Evolutionary conservation across 768 basidiomycete species (phyloP), one percentile per base, ranked within the genome.

Genomic region (Boletus insuetus): DNA sequence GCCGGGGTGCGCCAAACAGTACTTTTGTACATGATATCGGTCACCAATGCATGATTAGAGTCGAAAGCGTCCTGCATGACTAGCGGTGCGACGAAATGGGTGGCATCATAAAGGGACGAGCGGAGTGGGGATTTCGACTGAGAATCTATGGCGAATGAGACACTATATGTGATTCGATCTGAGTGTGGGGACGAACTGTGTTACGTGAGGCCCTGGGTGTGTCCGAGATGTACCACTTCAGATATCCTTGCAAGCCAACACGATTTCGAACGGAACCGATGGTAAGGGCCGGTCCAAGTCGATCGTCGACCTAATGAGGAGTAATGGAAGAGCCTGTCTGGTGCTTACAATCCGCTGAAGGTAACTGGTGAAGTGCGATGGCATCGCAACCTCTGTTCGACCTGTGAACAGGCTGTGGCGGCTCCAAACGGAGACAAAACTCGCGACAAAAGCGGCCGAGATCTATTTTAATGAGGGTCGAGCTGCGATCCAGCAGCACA

Each of bases 1-100:
- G 1, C 81, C 82, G 16, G 71, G 82, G 12, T 35, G 34, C 13
- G 82, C 81, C 20, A 77, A 76, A 65, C 84, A 82, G 83, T 82
- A 64, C 32, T 72, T 26, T 52, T 6, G 34, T 35, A 2, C 29
- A 20, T 17, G 13, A 16, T 9, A 3, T 35, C 16, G 3, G 41
- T 22, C 17, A 44, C 42, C 12, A 13, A 49, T 29, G 37, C 16
- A 19, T 39, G 38, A 9, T n/a, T 39, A 19, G 38, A 62, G 35
- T 79, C 80, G 6, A 72, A 67, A 45, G 77, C 77, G 2, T 74
- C 71, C 50, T 67, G 77, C 13, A 68, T 82, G 56, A 51, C 67
- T 31, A 80, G 78, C n/a, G 80, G 79, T 26, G 66, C 74, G 14
- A 76, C 73, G 46, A 68, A 69, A 11, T 82, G 79, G 78, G 29